Evolutionary conservation across 2,329 filamentous ascomycete species (phyloP).

Genomic region (Fusarium incarnatum): DNA sequence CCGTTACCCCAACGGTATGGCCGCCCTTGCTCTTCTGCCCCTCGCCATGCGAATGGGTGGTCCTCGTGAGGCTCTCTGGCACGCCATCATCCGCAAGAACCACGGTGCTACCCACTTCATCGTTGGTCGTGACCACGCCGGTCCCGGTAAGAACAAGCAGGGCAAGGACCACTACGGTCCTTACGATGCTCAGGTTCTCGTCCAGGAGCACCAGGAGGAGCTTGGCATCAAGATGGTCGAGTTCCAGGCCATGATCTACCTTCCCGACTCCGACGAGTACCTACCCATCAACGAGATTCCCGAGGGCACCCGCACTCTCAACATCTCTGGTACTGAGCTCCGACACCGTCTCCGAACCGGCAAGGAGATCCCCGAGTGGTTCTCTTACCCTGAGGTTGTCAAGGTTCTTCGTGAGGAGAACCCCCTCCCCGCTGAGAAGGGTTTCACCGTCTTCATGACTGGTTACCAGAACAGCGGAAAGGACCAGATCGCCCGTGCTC

Average conservation of each 20-base stretch:
- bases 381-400: slow-evolving; percentile 99
- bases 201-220: slow-evolving; percentile 96
- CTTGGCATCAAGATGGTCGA: slow-evolving; percentile 98
- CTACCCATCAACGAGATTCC: slow-evolving; percentile 90
- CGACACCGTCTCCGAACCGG: slow-evolving; percentile 90
- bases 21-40: slow-evolving; percentile 91
- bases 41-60: slow-evolving; percentile 99
- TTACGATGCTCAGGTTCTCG: slow-evolving; percentile 95
- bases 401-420: slow-evolving; percentile 96
- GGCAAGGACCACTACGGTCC: slow-evolving; percentile 97
- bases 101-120: slow-evolving; percentile 99
- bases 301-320: slow-evolving; percentile 83
- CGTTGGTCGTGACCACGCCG: slow-evolving; percentile 97
- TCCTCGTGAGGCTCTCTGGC: slow-evolving; percentile 98
- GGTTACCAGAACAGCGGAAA: slow-evolving; percentile 98
- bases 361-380: slow-evolving; percentile 97
- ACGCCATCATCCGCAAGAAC: slow-evolving; percentile 99
- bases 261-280: slow-evolving; percentile 97
- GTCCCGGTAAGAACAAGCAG: slow-evolving; percentile 97
- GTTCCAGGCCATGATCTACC: slow-evolving; percentile 99
- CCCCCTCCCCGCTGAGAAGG: slow-evolving; percentile 89
- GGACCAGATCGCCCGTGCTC: slow-evolving; percentile 92
- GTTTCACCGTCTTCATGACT: slow-evolving; percentile 98
- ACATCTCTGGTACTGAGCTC: slow-evolving; percentile 91
- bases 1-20: slow-evolving; percentile 99